Percentiles rank a stretch among this genome's conserved stretches.
phyloP scores from a whole-genome alignment of 768 basidiomycete species.

The Chiua virens region DNA sequence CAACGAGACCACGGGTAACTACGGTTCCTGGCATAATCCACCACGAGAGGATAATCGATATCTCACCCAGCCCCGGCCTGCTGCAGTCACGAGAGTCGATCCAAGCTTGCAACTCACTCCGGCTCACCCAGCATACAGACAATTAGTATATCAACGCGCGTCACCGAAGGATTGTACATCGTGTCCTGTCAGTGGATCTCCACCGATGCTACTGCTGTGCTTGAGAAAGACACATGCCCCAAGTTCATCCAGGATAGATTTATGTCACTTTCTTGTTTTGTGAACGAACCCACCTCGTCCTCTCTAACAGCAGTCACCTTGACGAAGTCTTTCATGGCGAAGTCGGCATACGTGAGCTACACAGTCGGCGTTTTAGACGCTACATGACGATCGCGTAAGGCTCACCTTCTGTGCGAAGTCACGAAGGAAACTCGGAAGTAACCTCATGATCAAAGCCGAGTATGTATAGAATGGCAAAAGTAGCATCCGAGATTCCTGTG shows the following conservation, averaged over 20 bases:
- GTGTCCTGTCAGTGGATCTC: too few relatives aligned
- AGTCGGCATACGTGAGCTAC: constrained; percentile 69
- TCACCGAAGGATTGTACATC: too few relatives aligned
- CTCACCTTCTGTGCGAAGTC: constrained; percentile 78
- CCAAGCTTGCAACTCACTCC: too few relatives aligned
- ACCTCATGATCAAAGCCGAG: constrained; percentile 51
- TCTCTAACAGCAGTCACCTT: constrained; percentile 61
- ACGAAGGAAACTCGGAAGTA: constrained; percentile 69
- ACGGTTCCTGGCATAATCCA: too few relatives aligned
- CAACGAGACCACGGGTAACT: too few relatives aligned
- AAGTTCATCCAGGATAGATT: neutral
- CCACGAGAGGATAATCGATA: too few relatives aligned
- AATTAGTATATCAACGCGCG: neutral
- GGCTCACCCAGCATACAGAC: too few relatives aligned
- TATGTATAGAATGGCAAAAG: constrained; percentile 72
- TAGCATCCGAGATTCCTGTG: constrained; percentile 71
- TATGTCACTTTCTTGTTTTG: constrained; percentile 14
- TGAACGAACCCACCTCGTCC: constrained; percentile 45
- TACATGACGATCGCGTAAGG: neutral
- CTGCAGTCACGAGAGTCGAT: too few relatives aligned
- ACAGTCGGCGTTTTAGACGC: constrained; percentile 10
- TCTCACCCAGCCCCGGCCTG: too few relatives aligned
- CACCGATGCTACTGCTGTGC: too few relatives aligned
- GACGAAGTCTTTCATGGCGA: constrained; percentile 65
- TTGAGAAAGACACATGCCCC: neutral